Evolutionary conservation across 345 rosid genomes (phyloP), one percentile per base, ranked within the genome.

Genomic region (Limnanthes douglasii): DNA sequence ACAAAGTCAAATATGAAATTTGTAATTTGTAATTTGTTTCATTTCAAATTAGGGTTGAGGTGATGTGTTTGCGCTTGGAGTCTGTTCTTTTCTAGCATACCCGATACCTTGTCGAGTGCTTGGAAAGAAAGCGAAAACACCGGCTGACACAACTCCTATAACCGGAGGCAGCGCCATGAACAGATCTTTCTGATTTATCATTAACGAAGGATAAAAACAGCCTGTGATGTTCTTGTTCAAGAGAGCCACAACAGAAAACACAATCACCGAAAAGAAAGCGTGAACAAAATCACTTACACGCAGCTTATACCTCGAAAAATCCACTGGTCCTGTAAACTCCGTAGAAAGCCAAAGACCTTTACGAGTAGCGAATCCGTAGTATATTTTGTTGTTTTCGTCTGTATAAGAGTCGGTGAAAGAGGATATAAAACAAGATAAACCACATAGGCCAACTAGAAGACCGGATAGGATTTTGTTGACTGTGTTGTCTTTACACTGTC

Each of bases 71-170:
- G n/a, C n/a, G n/a, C n/a, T n/a, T n/a, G n/a, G n/a, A n/a, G n/a
- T n/a, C n/a, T n/a, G n/a, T n/a, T n/a, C n/a, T n/a, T n/a, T n/a
- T n/a, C n/a, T n/a, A 19, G 81, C 84, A 62, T 86, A 75, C 18
- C 97, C 97, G 38, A 86, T 69, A 13, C 94, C 97, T 28, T 82
- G 80, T 45, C 97, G 86, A 0, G 43, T 65, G 64, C 57, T 69
- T 11, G 97, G 93, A 36, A 82, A 78, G 24, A 64, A 26, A 55
- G 63, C 54, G 69, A 78, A 86, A 1, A 75, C 37, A 1, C 41
- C 3, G 0, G 88, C 60, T 5, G 93, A 54, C 29, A 78, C 7
- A 0, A 56, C 62, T 19, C 97, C 95, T 3, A 78, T 65, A n/a
- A 51, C 76, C 1, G 93, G 85, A 31, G 93, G 97, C 49, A 86